Conservation (phyloP, 169 alveolate genomes). For the Cryptosporidium ubiquitum region DNA sequence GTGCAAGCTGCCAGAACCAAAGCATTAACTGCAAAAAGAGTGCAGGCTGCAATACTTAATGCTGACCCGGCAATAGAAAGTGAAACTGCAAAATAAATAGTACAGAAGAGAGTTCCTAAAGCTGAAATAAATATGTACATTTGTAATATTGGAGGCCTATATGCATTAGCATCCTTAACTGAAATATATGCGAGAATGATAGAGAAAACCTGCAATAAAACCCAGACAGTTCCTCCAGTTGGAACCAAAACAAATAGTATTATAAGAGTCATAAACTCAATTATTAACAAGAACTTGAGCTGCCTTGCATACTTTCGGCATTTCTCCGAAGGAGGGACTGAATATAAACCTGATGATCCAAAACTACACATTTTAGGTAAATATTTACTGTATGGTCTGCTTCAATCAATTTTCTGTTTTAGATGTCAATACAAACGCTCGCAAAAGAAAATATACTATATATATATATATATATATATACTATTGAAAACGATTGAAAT, state of each 20-base stretch:
- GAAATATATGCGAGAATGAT: slow-evolving; percentile 65
- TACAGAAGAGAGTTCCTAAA: slow-evolving; percentile 58
- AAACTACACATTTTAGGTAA: slow-evolving; percentile 37
- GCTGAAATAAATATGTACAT: slow-evolving; percentile 73
- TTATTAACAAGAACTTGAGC: slow-evolving; percentile 41
- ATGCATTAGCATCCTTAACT: slow-evolving; percentile 65
- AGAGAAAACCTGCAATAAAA: slow-evolving; percentile 60
- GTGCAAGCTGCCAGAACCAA: slow-evolving; percentile 66
- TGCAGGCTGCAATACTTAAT: slow-evolving; percentile 64
- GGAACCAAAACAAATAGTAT: slow-evolving; percentile 60
- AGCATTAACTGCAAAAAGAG: slow-evolving; percentile 58
- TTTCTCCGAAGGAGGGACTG: slow-evolving; percentile 70
- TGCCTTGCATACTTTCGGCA: slow-evolving; percentile 65
- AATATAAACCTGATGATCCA: slow-evolving; percentile 62
- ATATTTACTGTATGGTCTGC: not conserved
- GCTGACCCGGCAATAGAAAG: slow-evolving; percentile 64
- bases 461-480: too few species aligned
- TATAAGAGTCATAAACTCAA: slow-evolving; percentile 61
- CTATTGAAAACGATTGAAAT: not conserved
- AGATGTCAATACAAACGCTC: not conserved
- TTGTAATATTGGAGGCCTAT: slow-evolving; percentile 70
- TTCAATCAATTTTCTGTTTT: too few species aligned
- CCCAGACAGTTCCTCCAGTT: slow-evolving; percentile 71
- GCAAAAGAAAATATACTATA: not conserved
- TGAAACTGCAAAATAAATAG: slow-evolving; percentile 67